Base-by-base conservation (phyloP, 768 basidiomycete genomes). In the Rhodotorula graminis region DNA sequence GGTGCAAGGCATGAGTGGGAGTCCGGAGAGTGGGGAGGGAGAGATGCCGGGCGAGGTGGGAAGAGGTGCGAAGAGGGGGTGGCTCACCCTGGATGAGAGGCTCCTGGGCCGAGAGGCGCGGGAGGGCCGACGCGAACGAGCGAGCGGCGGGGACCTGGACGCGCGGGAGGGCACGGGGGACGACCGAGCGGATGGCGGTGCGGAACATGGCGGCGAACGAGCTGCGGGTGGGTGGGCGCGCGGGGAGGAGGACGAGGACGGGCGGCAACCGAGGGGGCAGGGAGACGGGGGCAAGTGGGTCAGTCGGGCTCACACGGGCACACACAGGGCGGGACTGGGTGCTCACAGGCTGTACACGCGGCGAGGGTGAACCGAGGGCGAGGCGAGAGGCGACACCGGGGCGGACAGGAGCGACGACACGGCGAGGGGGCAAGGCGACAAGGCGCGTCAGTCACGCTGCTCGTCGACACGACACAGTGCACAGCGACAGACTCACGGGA, bases 111-210 rank as follows among this genome's bases (percentile, higher is more conserved):
- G 53, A 58, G 65, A 49, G 29, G 47, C 71, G 71, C 47, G 65
- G 57, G 61, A 65, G 57, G 16, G 71, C 67, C 33, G 74, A 56
- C 47, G 55, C 21, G 65, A 76, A 65, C 55, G 74, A 31, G 69
- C 74, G 74, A 33, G 58, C 58, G 67, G 40, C 60, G 44, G 60
- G 60, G 19, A 58, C 49, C 53, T 70, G 69, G 47, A 61, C 67
- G 64, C 68, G 70, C 56, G 64, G 67, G 61, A 58, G 49, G 49
- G 47, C 61, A 63, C 61, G 68, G 19, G 71, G 67, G 52, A 29
- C 66, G 33, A 47, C 37, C 40, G 57, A 21, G 56, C 58, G 64
- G 57, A 55, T 56, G 40, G 56, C 60, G 61, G 50, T 25, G 61
- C 67, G 67, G 64, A 71, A 63, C 59, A 61, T 67, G 52, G 23